phyloP scores from a whole-genome alignment of 2,329 filamentous ascomycete species.

The Sporothrix humicola region DNA sequence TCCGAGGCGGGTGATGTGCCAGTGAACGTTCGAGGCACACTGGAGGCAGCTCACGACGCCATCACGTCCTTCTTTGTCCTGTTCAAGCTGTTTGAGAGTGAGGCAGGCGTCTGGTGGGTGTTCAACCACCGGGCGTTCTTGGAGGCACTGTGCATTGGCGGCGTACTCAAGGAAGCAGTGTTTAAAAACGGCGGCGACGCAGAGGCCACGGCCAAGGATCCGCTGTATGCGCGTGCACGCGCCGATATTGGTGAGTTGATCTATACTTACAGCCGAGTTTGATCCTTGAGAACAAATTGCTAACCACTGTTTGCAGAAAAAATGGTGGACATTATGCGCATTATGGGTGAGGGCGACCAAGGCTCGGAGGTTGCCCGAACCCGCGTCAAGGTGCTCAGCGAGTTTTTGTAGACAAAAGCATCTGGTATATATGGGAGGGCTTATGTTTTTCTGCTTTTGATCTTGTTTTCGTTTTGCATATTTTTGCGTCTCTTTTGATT shows the following conservation, averaged over 20 bases:
- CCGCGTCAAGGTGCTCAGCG: slow-evolving; percentile 62
- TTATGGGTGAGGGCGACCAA: slow-evolving; percentile 61
- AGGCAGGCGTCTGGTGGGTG: slow-evolving; percentile 83
- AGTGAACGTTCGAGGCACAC: slow-evolving; percentile 69
- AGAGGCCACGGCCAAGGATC: slow-evolving; percentile 58
- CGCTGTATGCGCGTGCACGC: slow-evolving; percentile 64
- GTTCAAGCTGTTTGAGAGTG: slow-evolving; percentile 69
- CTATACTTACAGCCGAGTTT: not conserved
- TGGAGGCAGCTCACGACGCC: slow-evolving; percentile 78
- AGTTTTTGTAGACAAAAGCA: slow-evolving; percentile 50
- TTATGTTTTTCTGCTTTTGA: too few species aligned
- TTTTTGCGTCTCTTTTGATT: not conserved
- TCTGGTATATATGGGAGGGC: not conserved
- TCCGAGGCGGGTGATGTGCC: slow-evolving; percentile 69
- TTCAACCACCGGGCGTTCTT: slow-evolving; percentile 82
- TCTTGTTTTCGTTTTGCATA: not conserved
- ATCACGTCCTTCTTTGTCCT: slow-evolving; percentile 77
- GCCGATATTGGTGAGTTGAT: slow-evolving; percentile 63
- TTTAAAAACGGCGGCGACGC: slow-evolving; percentile 52
- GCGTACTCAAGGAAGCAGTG: slow-evolving; percentile 59
- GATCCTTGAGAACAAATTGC: not conserved
- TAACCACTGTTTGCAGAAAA: slow-evolving; percentile 32
- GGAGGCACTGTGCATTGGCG: slow-evolving; percentile 72
- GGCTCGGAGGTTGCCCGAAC: slow-evolving; percentile 65
- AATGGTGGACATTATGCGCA: slow-evolving; percentile 69